Evolutionary conservation across 495 filamentous ascomycete species (phyloP).

Genomic region (Alectoria sarmentosa): DNA sequence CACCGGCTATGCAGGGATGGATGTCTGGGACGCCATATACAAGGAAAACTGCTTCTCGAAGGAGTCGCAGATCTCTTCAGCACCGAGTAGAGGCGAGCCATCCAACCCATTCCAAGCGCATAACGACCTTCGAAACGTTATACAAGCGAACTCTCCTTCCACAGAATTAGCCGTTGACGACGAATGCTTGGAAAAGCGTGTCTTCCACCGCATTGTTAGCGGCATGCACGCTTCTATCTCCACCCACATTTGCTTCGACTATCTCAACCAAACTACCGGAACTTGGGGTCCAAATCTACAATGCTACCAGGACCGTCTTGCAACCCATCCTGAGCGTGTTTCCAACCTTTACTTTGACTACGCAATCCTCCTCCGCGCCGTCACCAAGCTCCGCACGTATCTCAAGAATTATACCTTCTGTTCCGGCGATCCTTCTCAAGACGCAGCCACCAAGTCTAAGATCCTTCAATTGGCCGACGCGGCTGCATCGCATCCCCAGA

Average conservation of each 20-base stretch:
- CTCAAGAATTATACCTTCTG: conserved; percentile 85
- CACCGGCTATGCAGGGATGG: conserved; percentile 82
- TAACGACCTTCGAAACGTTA: conserved; percentile 73
- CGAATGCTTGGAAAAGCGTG: conserved; percentile 92
- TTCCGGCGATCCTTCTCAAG: conserved; percentile 72
- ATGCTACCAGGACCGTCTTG: conserved; percentile 82
- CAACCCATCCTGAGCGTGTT: conserved; percentile 79
- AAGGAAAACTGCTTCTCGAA: conserved; percentile 94
- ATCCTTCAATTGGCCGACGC: conserved; percentile 62
- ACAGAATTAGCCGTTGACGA: conserved; percentile 66
- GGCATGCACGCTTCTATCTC: conserved; percentile 98
- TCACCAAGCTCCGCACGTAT: conserved; percentile 84
- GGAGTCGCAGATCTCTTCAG: conserved; percentile 40
- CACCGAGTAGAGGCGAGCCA: conserved; percentile 26
- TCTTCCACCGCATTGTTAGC: conserved; percentile 89
- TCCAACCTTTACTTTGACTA: conserved; percentile 99
- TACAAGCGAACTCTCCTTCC: conserved; percentile 51
- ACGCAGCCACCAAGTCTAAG: conserved; percentile 69
- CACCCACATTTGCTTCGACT: conserved; percentile 93
- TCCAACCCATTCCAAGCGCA: conserved; percentile 54
- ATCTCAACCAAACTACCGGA: conserved; percentile 90
- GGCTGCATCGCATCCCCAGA: conserved; percentile 59
- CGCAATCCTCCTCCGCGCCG: conserved; percentile 80
- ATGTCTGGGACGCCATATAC: conserved; percentile 96
- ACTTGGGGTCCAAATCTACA: conserved; percentile 86